Conservation (phyloP, 192 early-diverging fungal genomes). For the Linderina pennispora region DNA sequence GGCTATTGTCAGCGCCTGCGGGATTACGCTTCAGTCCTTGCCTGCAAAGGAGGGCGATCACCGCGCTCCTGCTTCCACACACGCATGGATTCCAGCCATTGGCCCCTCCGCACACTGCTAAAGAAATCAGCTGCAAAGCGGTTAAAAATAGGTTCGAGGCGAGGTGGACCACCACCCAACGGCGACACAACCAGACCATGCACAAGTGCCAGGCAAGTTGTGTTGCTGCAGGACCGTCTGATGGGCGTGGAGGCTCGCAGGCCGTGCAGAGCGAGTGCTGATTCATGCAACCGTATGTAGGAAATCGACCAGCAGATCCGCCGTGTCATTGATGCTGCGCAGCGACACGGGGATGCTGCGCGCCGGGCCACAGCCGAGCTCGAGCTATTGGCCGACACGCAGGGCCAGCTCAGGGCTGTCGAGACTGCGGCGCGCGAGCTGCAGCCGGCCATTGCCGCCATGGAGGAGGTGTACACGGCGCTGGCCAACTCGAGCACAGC, state of each 20-base stretch:
- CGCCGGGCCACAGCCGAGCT: conserved; percentile 12
- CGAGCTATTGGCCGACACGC: conserved; percentile 9
- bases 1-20: too few species aligned
- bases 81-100: too few species aligned
- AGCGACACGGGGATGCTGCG: conserved; percentile 14
- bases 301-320: conserved; percentile 15
- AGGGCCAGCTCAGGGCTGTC: conserved; percentile 11
- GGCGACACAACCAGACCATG: conserved; percentile 25
- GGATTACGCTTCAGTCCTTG: too few species aligned
- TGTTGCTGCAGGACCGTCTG: too few species aligned
- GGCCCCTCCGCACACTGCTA: too few species aligned
- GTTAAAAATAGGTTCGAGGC: conserved; percentile 24
- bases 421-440: conserved; percentile 13
- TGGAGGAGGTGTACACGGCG: conserved; percentile 19
- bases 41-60: too few species aligned
- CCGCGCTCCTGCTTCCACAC: too few species aligned
- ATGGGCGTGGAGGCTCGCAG: too few species aligned
- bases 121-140: too few species aligned
- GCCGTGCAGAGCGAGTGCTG: too few species aligned
- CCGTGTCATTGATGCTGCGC: conserved; percentile 3
- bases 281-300: conserved; percentile 10
- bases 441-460: conserved; percentile 5
- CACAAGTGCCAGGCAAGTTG: conserved; percentile 37
- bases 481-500: conserved; percentile 12
- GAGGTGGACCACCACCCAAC: conserved; percentile 23